Evolutionary conservation across 352 stramenopile species (phyloP).

Genomic region (Pythium pyrilobum): DNA sequence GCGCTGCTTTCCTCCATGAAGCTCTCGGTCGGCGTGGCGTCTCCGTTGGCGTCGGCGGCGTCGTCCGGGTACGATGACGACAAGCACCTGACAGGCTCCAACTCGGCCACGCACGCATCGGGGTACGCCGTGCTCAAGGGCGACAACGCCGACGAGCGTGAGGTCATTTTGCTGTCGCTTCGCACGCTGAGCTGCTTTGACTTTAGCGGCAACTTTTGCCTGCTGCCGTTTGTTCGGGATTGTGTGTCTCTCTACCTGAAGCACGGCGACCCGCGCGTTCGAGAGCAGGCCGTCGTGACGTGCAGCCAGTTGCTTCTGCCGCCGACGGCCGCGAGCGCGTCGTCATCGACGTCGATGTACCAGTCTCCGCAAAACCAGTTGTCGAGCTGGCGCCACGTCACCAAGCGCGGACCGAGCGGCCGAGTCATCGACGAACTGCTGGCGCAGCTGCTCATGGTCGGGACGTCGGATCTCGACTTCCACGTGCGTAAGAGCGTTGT

Average conservation of each 20-base stretch:
- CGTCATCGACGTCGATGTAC: constrained; percentile 9
- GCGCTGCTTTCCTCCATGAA: constrained; percentile 74
- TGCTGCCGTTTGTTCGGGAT: constrained; percentile 95
- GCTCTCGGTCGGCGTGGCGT: constrained; percentile 26
- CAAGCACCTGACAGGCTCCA: constrained; percentile 3
- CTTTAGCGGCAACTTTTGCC: constrained; percentile 88
- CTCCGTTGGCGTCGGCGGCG: constrained; percentile 10
- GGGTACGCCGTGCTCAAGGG: constrained; percentile 48
- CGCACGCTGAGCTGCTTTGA: constrained; percentile 93
- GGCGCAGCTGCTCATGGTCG: constrained; percentile 88
- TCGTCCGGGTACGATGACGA: constrained; percentile 25
- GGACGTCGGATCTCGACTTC: constrained; percentile 90
- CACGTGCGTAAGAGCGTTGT: constrained; percentile 93
- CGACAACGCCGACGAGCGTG: constrained; percentile 70
- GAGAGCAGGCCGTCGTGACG: constrained; percentile 86
- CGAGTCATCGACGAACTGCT: constrained; percentile 93
- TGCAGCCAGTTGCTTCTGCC: constrained; percentile 75
- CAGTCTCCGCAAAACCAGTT: constrained; percentile 7
- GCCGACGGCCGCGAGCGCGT: constrained; percentile 19
- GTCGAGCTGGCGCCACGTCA: constrained; percentile 51
- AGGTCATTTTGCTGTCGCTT: constrained; percentile 87
- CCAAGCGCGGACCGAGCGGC: constrained; percentile 77
- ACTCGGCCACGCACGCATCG: background rate
- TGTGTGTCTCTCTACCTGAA: constrained; percentile 91
- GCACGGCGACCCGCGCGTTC: constrained; percentile 85